Evolutionary conservation across 139 green algal species (phyloP), one percentile per base, ranked within the genome.

Genomic region (Ettlia oleoabundans): DNA sequence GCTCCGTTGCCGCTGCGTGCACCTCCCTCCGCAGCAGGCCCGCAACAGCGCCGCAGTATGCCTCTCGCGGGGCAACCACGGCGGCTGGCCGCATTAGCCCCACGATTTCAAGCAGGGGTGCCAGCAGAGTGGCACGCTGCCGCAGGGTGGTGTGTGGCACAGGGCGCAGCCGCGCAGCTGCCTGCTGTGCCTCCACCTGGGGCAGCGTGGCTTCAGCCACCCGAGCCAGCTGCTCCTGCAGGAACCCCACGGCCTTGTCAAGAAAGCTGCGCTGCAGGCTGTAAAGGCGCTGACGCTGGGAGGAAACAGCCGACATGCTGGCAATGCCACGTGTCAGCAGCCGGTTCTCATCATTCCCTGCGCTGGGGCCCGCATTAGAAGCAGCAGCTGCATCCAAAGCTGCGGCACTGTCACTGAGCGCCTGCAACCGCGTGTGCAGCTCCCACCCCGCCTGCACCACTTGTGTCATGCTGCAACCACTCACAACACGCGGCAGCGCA

Each of bases 41-140:
- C 53, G 88, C 90, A 28, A 88, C 28, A 1, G 87, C 63, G 37
- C 77, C 65, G 82, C 72, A 82, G 83, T 91, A 91, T 1, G 47
- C 35, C 26, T 82, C 77, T 2, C 80, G 22, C n/a, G 89, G 67
- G 33, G 72, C 64, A n/a, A 64, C 78, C 72, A 82, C 5, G 0
- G 74, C 79, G 21, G 53, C 69, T 0, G 87, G 85, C 28, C 84
- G 64, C 78, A 91, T 38, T 4, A 66, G 77, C 8, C 65, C 41
- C 13, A 91, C 76, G 43, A 90, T 81, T 72, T 89, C 81, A 52
- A 89, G 52, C 61, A 87, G 70, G 6, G 85, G 81, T 32, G 66
- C 62, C 64, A 89, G 77, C 67, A 73, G 30, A 1, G 61, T 81
- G 22, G 72, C 81, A 3, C 74, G 74, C 35, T 53, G 38, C 6